phyloP scores from a whole-genome alignment of 352 stramenopile species.

The Globisporangium nunn region DNA sequence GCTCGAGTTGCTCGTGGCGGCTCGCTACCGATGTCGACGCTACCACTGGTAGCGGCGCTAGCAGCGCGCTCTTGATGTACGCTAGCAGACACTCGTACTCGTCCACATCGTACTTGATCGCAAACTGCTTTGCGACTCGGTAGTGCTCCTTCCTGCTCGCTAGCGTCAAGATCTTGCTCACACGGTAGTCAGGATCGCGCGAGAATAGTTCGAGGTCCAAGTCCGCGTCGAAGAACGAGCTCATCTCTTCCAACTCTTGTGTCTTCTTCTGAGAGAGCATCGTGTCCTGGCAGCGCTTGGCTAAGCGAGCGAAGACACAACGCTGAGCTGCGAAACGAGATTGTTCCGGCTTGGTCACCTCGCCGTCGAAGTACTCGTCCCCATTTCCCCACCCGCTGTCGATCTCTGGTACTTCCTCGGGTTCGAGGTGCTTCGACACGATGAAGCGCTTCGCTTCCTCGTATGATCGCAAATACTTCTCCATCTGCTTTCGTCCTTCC shows the following conservation, averaged over 20 bases:
- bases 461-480: constrained; percentile 6
- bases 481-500: constrained; percentile 1
- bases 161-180: constrained; percentile 36
- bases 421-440: constrained; percentile 5
- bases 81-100: constrained; percentile 52
- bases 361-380: constrained; percentile 2
- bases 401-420: constrained; percentile 1
- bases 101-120: constrained; percentile 60
- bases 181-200: constrained; percentile 38
- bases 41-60: constrained; percentile 4
- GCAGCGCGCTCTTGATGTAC: constrained; percentile 50
- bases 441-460: constrained; percentile 10
- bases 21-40: background rate
- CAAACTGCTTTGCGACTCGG: constrained; percentile 40
- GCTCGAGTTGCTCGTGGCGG: constrained; percentile 61
- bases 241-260: constrained; percentile 59
- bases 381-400: background rate
- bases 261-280: constrained; percentile 45
- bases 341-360: background rate
- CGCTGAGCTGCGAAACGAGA: background rate
- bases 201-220: constrained; percentile 54
- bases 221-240: constrained; percentile 47
- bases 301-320: constrained; percentile 23
- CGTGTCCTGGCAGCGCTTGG: constrained; percentile 35
- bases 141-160: constrained; percentile 47